Evolutionary conservation across 768 basidiomycete species (phyloP).

Genomic region (Cyathus striatus): DNA sequence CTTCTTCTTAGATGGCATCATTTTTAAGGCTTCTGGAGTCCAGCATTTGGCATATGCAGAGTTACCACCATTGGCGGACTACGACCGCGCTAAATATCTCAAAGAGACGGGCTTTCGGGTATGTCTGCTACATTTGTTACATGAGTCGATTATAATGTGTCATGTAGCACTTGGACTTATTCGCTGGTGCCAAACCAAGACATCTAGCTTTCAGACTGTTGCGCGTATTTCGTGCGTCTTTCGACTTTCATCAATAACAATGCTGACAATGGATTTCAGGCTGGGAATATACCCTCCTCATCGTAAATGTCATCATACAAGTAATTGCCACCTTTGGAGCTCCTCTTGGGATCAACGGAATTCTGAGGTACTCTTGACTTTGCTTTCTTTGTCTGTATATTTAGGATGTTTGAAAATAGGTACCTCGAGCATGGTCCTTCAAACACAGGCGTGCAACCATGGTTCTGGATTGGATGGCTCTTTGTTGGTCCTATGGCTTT

Average conservation of each 20-base stretch:
- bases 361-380: slow-evolving; percentile 32
- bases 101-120: slow-evolving; percentile 21
- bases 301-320: slow-evolving; percentile 19
- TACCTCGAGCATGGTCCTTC: slow-evolving; percentile 55
- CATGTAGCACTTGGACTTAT: slow-evolving; percentile 31
- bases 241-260: neutral
- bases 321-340: slow-evolving; percentile 23
- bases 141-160: slow-evolving; percentile 11
- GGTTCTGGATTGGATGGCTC: slow-evolving; percentile 61
- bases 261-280: slow-evolving; percentile 11
- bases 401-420: no score
- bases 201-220: slow-evolving; percentile 45
- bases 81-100: slow-evolving; percentile 32
- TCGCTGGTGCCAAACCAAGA: slow-evolving; percentile 28
- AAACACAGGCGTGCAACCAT: slow-evolving; percentile 51
- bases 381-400: no score
- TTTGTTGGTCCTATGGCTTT: slow-evolving; percentile 41
- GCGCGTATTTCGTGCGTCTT: slow-evolving; percentile 24
- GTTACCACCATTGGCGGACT: slow-evolving; percentile 58
- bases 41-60: slow-evolving; percentile 43
- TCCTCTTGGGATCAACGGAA: slow-evolving; percentile 36
- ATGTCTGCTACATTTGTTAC: slow-evolving; percentile 10
- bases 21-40: slow-evolving; percentile 35
- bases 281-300: slow-evolving; percentile 24
- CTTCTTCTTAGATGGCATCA: slow-evolving; percentile 47